These are phyloP conservation scores for Umbellularia californica DNA, from an alignment of 164 flowering plant genomes.

Conservation along the genomic window DNA sequence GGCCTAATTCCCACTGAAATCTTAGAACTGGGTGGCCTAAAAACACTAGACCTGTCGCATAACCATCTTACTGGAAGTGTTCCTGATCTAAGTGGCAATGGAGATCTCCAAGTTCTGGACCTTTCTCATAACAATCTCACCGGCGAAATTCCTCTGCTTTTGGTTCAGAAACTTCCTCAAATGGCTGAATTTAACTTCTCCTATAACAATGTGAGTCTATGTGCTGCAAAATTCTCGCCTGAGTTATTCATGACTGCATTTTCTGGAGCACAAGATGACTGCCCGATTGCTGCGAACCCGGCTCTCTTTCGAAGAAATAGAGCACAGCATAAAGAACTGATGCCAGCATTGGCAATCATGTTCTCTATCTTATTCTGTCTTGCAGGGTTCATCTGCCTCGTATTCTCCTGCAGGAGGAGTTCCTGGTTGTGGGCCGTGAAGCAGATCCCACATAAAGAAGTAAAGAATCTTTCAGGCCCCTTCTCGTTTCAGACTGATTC, in stretches of 20 bases:
- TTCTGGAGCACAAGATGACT: constrained; percentile 10
- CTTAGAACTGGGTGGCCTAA: constrained; percentile 36
- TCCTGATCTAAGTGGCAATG: constrained; percentile 30
- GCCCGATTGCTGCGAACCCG: constrained; percentile 26
- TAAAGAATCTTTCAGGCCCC: constrained; percentile 64
- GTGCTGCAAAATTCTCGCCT: constrained; percentile 12
- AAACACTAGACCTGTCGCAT: constrained; percentile 56
- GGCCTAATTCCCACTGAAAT: constrained; percentile 47
- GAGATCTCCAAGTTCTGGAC: constrained; percentile 49
- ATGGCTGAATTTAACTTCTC: constrained; percentile 26
- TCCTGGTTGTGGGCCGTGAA: constrained; percentile 52
- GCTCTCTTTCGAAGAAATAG: constrained; percentile 31
- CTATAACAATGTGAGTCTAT: constrained; percentile 20
- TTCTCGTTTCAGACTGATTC: constrained; percentile 88
- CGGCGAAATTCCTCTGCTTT: constrained; percentile 16
- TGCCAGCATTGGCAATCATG: constrained; percentile 51
- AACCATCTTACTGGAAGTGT: constrained; percentile 57
- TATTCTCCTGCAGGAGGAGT: constrained; percentile 56
- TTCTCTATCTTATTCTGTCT: constrained; percentile 49
- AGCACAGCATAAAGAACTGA: constrained; percentile 36
- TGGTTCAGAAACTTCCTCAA: constrained; percentile 13
- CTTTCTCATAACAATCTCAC: constrained; percentile 29
- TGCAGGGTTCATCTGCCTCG: constrained; percentile 52
- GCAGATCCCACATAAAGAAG: constrained; percentile 60
- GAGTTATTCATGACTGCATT: constrained; percentile 12